Conservation (phyloP, 1,284 basidiomycete genomes). For the Anthracocystis setariae region DNA sequence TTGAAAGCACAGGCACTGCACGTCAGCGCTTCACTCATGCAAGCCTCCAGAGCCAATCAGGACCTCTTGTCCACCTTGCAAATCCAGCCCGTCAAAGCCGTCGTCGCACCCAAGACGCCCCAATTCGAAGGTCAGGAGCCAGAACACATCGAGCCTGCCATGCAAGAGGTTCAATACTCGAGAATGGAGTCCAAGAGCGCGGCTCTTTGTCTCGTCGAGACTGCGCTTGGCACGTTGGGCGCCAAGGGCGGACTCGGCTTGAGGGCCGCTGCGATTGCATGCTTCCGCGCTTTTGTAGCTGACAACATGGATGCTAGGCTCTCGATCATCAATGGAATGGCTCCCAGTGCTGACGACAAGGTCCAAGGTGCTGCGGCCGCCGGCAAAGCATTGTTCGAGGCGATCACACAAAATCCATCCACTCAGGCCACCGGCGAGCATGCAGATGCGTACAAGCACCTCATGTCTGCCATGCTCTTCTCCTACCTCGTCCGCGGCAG, state of each 20-base stretch:
- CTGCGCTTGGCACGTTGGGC: slow-evolving; percentile 50
- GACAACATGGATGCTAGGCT: slow-evolving; percentile 69
- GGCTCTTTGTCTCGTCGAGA: slow-evolving; percentile 42
- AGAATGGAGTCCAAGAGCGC: slow-evolving; percentile 48
- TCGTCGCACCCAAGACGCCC: slow-evolving; percentile 10
- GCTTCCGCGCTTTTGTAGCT: slow-evolving; percentile 63
- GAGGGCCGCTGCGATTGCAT: slow-evolving; percentile 57
- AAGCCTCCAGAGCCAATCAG: slow-evolving; percentile 69
- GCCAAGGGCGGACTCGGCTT: slow-evolving; percentile 53
- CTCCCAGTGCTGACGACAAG: slow-evolving; percentile 12
- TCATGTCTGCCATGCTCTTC: slow-evolving; percentile 66
- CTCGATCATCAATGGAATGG: slow-evolving; percentile 72
- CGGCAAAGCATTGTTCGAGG: slow-evolving; percentile 71
- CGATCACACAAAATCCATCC: slow-evolving; percentile 69
- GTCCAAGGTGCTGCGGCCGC: slow-evolving; percentile 63
- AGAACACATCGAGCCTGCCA: slow-evolving; percentile 6
- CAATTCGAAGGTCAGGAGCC: not conserved
- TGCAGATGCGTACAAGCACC: slow-evolving; percentile 70
- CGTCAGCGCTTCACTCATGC: slow-evolving; percentile 70
- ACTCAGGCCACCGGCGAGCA: slow-evolving; percentile 25
- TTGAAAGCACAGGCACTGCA: slow-evolving; percentile 81
- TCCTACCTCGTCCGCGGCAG: slow-evolving; percentile 72
- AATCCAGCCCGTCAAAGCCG: slow-evolving; percentile 50
- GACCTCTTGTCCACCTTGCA: slow-evolving; percentile 68
- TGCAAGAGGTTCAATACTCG: slow-evolving; percentile 29